Percentiles rank a stretch among this genome's conserved stretches.
These are phyloP conservation scores for Phialophora expanda DNA, from an alignment of 2,329 filamentous ascomycete species.

Conservation along the genomic window DNA sequence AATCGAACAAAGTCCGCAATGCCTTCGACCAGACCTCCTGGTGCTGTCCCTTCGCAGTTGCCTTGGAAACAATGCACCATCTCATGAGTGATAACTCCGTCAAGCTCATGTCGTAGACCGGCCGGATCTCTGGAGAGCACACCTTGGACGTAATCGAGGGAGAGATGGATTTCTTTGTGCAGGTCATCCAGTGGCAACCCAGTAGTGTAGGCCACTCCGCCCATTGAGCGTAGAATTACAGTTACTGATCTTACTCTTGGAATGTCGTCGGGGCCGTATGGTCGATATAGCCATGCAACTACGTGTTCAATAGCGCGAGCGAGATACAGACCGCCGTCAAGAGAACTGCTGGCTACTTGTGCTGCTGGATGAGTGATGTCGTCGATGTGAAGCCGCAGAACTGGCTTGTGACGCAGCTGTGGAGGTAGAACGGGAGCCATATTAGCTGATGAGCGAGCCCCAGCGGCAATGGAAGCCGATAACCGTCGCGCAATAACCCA, in stretches of 20 bases:
- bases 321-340: slow-evolving; percentile 68
- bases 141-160: slow-evolving; percentile 70
- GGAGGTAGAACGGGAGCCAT: slow-evolving; percentile 24
- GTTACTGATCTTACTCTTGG: slow-evolving; percentile 79
- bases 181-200: slow-evolving; percentile 77
- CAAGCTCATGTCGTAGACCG: slow-evolving; percentile 62
- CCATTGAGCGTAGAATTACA: slow-evolving; percentile 76
- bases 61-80: slow-evolving; percentile 95
- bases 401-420: slow-evolving; percentile 29
- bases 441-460: not conserved
- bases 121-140: slow-evolving; percentile 28
- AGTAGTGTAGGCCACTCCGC: slow-evolving; percentile 87
- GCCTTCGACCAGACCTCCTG: slow-evolving; percentile 83
- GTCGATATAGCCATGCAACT: slow-evolving; percentile 71
- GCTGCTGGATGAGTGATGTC: slow-evolving; percentile 64
- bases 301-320: slow-evolving; percentile 69
- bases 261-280: slow-evolving; percentile 40
- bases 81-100: slow-evolving; percentile 86
- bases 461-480: not conserved
- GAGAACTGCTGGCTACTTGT: slow-evolving; percentile 67
- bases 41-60: slow-evolving; percentile 64
- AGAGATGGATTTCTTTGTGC: slow-evolving; percentile 94
- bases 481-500: not conserved
- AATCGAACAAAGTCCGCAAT: slow-evolving; percentile 92
- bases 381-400: slow-evolving; percentile 41